Evolutionary conservation across 192 early-diverging fungal genomes (phyloP), one percentile per base, ranked within the genome.

Genomic region (Coemansia sp.): DNA sequence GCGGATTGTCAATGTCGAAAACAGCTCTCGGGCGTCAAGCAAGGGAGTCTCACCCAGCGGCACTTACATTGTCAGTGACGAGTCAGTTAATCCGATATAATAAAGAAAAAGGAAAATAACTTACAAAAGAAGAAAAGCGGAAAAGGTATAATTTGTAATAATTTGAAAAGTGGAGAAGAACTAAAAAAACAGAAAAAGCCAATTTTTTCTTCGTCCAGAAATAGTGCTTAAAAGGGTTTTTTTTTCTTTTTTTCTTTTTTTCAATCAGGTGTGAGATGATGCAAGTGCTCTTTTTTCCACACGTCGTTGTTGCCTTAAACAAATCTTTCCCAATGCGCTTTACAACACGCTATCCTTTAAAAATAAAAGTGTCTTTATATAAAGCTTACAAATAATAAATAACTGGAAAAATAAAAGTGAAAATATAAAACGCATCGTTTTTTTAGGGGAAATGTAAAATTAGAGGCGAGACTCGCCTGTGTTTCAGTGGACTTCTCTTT

Each of bases 151-250:
- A 65, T 51, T 36, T 28, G 2, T n/a, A 40, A 38, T 29, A 31
- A 29, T 25, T 25, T 25, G 22, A 31, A 51, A 25, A 38, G 29
- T 49, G 17, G 48, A 18, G 36, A 5, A 14, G 50, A 32, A 64
- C 56, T 49, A 56, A 63, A 52, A 62, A 66, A 61, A 60, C 55
- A 29, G n/a, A 60, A 30, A 59, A 50, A 60, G 38, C 31, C 17
- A 17, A 22, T 14, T 29, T 54, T 54, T 54, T 12, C 42, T 12
- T 7, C 22, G 18, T 20, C 18, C 12, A 25, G 55, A 20, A 32
- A 56, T 56, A 56, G 55, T 56, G 57, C 57, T 59, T 25, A 42
- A 59, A 40, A 22, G 17, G 6, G 16, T 1, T 59, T 36, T 59
- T 42, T 22, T 40, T 5, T 25, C 28, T 54, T 25, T 51, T 45